These are phyloP conservation scores for Boletales sp. DNA, from an alignment of 768 basidiomycete genomes.

Conservation along the genomic window DNA sequence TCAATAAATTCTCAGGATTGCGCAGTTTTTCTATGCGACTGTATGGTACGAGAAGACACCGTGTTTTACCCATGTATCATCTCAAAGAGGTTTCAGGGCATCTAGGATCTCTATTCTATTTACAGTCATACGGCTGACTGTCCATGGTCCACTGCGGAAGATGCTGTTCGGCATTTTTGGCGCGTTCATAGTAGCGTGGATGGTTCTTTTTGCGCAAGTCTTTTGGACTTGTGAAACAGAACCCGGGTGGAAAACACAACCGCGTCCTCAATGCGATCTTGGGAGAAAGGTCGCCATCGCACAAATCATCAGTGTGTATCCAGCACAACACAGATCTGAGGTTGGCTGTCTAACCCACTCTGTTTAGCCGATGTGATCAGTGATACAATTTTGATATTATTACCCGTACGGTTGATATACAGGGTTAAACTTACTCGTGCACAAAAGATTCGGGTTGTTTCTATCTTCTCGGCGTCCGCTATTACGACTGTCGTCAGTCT, in stretches of 20 bases:
- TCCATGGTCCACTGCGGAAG: background rate
- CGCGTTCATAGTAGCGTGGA: background rate
- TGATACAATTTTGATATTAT: background rate
- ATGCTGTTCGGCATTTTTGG: background rate
- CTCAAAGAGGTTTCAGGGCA: background rate
- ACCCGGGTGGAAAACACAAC: background rate
- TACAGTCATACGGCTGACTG: conserved; percentile 1
- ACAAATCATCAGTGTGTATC: background rate
- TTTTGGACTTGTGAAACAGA: conserved; percentile 5
- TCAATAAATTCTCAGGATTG: background rate
- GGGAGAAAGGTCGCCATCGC: background rate
- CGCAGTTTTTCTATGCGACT: conserved; percentile 5
- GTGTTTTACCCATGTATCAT: background rate
- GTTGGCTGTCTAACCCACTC: background rate
- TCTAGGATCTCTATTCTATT: conserved; percentile 3
- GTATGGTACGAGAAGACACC: background rate
- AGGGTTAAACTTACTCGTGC: background rate
- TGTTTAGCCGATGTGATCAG: conserved; percentile 1
- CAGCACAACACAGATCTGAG: background rate
- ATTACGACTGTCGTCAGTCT: conserved; percentile 4
- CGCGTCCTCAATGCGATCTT: background rate
- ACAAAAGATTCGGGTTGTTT: conserved; percentile 3
- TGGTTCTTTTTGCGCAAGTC: conserved; percentile 5
- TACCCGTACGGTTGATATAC: conserved; percentile 1
- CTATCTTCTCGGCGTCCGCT: conserved; percentile 5